Evolutionary conservation across 768 basidiomycete genomes (phyloP), one percentile per base, ranked within the genome.

Genomic region (Daedaleopsis nitida): DNA sequence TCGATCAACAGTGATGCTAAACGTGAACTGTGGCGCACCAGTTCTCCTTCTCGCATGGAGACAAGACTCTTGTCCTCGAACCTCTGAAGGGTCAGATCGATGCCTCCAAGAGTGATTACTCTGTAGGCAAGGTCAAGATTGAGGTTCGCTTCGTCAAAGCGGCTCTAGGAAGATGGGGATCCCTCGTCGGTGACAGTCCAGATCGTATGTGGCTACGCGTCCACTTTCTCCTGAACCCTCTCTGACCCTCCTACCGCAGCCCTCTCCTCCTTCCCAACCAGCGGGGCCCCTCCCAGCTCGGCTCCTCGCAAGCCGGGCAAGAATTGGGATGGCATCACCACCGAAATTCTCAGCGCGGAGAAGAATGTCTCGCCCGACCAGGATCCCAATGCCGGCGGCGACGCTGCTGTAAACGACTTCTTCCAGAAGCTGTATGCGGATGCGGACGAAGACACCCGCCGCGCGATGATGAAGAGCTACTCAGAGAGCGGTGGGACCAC

Each of bases 401-500:
- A 97, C 73, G 83, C 79, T 59, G 86, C 91, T 6, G 82, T 97
- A 59, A 96, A 98, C 74, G 69, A 80, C 32, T 92, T 96, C 78
- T 96, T 96, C 85, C 90, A 92, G 70, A 91, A 92, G 77, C 85
- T 99, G 63, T 99, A 90, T 69, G 81, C 83, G 7, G 92, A 91
- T 72, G 91, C 96, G 24, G 94, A 97, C 66, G 92, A 94, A 0
- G 92, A 99, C 68, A 93, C 96, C 14, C 86, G 81, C 68, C 84
- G 88, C 39, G 97, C 97, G 3, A 99, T 99, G 95, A 87, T 98
- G 87, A 99, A 99, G 83, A 96, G 93, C 71, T 98, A 92, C 74
- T 81, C 83, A 62, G 96, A 99, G 79, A 94, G 92, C 66, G 94
- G 94, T 8, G 97, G 97, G 9, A 99, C 97, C 10, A 89, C 94